Conservation (phyloP, 1,284 basidiomycete genomes). For the Golubevia pallescens region DNA sequence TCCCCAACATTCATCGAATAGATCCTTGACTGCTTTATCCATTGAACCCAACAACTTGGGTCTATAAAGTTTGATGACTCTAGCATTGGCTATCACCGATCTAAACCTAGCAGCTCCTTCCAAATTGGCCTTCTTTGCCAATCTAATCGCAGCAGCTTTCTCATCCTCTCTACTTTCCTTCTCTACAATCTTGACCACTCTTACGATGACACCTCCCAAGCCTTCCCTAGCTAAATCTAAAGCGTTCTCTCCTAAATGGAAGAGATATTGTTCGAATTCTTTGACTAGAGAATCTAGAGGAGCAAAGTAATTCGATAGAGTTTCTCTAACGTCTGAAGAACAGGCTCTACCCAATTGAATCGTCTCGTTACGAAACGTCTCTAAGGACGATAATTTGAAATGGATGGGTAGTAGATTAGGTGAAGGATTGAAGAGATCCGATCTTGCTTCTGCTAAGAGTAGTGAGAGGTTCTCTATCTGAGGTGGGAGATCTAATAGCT, state of each 20-base stretch:
- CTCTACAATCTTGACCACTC: constrained; percentile 57
- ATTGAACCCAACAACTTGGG: constrained; percentile 55
- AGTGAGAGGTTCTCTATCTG: constrained; percentile 43
- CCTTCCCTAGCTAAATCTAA: constrained; percentile 44
- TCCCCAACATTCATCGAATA: constrained; percentile 53
- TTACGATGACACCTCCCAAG: constrained; percentile 43
- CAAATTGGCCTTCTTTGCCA: constrained; percentile 57
- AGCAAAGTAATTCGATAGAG: constrained; percentile 46
- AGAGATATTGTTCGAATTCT: constrained; percentile 52
- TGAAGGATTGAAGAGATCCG: constrained; percentile 43
- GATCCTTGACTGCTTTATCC: constrained; percentile 36
- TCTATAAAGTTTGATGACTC: constrained; percentile 62
- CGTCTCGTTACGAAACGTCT: constrained; percentile 61
- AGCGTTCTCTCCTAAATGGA: constrained; percentile 36
- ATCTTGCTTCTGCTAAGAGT: constrained; percentile 34
- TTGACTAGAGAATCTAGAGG: constrained; percentile 51
- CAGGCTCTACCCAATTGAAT: constrained; percentile 46
- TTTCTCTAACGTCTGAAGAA: constrained; percentile 34
- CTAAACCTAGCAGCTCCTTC: constrained; percentile 59
- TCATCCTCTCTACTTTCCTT: constrained; percentile 59
- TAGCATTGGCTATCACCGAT: constrained; percentile 51
- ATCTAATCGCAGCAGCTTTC: constrained; percentile 55
- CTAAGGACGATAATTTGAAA: constrained; percentile 46
- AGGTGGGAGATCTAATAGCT: constrained; percentile 36
- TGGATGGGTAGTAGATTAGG: constrained; percentile 50